phyloP scores from a whole-genome alignment of 1,139 yeast genomes.

The Casaregolazyma suthepensis region DNA sequence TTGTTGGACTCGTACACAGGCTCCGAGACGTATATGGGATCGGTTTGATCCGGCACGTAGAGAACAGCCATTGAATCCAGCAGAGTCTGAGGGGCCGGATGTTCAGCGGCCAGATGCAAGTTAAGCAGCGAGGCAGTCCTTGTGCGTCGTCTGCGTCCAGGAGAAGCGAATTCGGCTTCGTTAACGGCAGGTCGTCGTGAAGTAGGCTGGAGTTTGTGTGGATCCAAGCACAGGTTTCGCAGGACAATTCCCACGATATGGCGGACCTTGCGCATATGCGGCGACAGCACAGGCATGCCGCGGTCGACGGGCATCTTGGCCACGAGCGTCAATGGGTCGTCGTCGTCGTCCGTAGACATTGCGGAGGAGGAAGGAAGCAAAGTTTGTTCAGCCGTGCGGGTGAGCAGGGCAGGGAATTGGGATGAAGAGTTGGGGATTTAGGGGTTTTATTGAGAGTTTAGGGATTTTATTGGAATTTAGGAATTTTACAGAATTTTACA shows the following conservation, averaged over 20 bases:
- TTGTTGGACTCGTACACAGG: constrained; percentile 30
- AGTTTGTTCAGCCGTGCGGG: background rate
- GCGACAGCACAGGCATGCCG: constrained; percentile 20
- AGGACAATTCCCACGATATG: constrained; percentile 22
- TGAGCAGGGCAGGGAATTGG: background rate
- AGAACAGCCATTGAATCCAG: constrained; percentile 36
- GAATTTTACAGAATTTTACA: no score
- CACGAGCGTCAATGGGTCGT: constrained; percentile 13
- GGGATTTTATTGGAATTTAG: no score
- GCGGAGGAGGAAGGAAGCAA: background rate
- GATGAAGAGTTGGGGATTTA: no score
- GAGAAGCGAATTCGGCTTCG: background rate
- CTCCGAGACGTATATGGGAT: constrained; percentile 41
- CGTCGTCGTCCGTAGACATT: constrained; percentile 9
- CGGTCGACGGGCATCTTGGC: constrained; percentile 16
- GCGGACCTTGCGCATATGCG: constrained; percentile 19
- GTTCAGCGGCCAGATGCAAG: constrained; percentile 12
- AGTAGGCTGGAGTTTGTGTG: background rate
- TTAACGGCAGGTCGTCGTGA: background rate
- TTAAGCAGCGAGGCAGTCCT: background rate
- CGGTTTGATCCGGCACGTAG: constrained; percentile 29
- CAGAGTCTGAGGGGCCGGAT: constrained; percentile 17
- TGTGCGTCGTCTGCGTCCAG: background rate
- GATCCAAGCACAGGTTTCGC: constrained; percentile 14
- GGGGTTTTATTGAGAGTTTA: no score